Percentiles rank a stretch among this genome's conserved stretches.
These are phyloP conservation scores for Thelonectria rubi DNA, from an alignment of 2,329 filamentous ascomycete species.

Conservation along the genomic window DNA sequence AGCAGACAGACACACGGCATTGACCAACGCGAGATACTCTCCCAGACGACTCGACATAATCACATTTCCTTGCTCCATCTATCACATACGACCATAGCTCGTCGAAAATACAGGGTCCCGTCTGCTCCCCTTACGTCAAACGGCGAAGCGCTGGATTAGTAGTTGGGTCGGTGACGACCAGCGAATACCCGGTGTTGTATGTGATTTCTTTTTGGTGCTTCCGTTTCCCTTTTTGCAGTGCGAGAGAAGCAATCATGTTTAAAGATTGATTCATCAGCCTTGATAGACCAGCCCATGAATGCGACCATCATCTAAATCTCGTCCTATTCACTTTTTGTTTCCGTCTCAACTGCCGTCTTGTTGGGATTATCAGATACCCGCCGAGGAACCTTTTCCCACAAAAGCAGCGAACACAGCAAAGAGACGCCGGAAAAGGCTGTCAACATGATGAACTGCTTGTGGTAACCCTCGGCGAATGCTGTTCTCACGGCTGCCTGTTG, in stretches of 20 bases:
- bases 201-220: background rate
- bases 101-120: background rate
- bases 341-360: background rate
- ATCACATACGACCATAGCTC: background rate
- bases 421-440: background rate
- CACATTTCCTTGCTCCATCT: too few relatives aligned
- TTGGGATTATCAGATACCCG: background rate
- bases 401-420: background rate
- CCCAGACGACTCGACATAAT: too few relatives aligned
- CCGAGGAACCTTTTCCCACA: background rate
- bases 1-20: background rate
- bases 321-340: too few relatives aligned
- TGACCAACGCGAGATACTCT: background rate
- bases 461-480: slow-evolving; percentile 3
- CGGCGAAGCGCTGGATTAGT: background rate
- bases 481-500: background rate
- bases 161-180: background rate
- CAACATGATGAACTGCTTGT: background rate
- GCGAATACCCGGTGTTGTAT: background rate
- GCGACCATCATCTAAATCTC: too few relatives aligned
- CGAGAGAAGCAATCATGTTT: background rate
- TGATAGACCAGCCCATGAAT: too few relatives aligned
- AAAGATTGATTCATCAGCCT: too few relatives aligned
- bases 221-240: background rate
- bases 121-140: background rate